Base-by-base conservation (phyloP, 352 stramenopile genomes). In the Blastocystis sp. region DNA sequence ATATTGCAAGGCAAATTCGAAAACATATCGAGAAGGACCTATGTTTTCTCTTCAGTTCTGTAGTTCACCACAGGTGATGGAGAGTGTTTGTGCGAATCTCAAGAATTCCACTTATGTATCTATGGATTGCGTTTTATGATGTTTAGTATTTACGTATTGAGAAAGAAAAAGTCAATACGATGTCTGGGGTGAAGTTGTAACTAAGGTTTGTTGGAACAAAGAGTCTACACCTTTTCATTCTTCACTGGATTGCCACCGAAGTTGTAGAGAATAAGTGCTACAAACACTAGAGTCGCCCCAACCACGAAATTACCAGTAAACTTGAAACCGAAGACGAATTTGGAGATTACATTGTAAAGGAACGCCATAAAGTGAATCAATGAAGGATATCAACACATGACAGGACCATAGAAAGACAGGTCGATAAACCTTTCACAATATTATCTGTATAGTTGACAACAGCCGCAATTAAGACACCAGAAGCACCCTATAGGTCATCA, bases 381-480 rank as follows among this genome's bases (percentile, higher is more conserved):
- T 9, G 9, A 89, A 89, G 60, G 66, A 89, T 89, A 89, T 79
- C 66, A 33, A 89, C 33, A 40, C 78, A 89, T 1, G 78, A 89
- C 3, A 89, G 40, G 11, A 89, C 78, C 56, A 96, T 96, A 54
- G 91, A 94, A 59, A 97, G 93, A 15, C 92, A 94, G 0, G 93
- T 93, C 7, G 94, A 94, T 90, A 97, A 96, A 27, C 93, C 93
- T 88, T 97, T 97, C 77, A 96, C 90, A 13, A 97, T 95, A 90
- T 96, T 97, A 90, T 97, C 94, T 9, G 94, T 93, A 89, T 97
- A 96, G 88, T 96, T 96, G 6, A 97, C 92, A 1, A 97, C 94
- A 5, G 95, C 92, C 17, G 94, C 94, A 30, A 97, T 89, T 5
- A 89, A 19, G n/a, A 89, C 66, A 30, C 78, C 78, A n/a, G 78